A percentile compares a stretch with the other conserved stretches of the same genome.
These are phyloP conservation scores for Penicillium fuscoglaucum DNA, from an alignment of 2,329 filamentous ascomycete species.

Conservation along the genomic window DNA sequence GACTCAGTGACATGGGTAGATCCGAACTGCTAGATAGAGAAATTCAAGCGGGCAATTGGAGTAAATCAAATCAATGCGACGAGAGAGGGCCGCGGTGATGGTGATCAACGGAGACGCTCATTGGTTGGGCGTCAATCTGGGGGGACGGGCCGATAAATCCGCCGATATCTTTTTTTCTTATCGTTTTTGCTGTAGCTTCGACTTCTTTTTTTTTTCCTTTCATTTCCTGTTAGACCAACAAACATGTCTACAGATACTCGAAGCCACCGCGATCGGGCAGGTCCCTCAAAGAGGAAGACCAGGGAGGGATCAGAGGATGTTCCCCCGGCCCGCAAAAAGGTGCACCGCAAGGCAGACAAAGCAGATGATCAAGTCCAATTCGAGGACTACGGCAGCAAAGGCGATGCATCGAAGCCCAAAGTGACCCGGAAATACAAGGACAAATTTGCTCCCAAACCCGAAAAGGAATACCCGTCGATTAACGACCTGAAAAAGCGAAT, in stretches of 20 bases:
- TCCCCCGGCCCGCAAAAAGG: slow-evolving; percentile 28
- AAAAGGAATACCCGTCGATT: slow-evolving; percentile 39
- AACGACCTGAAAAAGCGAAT: slow-evolving; percentile 58
- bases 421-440: slow-evolving; percentile 22
- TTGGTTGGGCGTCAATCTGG: slow-evolving; percentile 31
- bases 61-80: slow-evolving; percentile 12
- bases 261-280: slow-evolving; percentile 19
- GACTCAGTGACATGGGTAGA: background rate
- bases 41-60: background rate
- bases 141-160: slow-evolving; percentile 36
- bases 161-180: slow-evolving; percentile 28
- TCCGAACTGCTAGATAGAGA: background rate
- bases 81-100: slow-evolving; percentile 10
- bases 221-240: slow-evolving; percentile 3
- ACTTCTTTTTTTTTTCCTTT: slow-evolving; percentile 3
- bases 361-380: slow-evolving; percentile 14
- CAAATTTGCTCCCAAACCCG: slow-evolving; percentile 23
- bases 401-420: slow-evolving; percentile 10
- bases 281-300: slow-evolving; percentile 32
- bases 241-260: slow-evolving; percentile 18
- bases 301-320: slow-evolving; percentile 30
- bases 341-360: slow-evolving; percentile 18
- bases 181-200: slow-evolving; percentile 8
- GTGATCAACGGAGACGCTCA: slow-evolving; percentile 17
- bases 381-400: slow-evolving; percentile 15